phyloP scores from a whole-genome alignment of 345 rosid genomes.

The Eucalyptus globulus region DNA sequence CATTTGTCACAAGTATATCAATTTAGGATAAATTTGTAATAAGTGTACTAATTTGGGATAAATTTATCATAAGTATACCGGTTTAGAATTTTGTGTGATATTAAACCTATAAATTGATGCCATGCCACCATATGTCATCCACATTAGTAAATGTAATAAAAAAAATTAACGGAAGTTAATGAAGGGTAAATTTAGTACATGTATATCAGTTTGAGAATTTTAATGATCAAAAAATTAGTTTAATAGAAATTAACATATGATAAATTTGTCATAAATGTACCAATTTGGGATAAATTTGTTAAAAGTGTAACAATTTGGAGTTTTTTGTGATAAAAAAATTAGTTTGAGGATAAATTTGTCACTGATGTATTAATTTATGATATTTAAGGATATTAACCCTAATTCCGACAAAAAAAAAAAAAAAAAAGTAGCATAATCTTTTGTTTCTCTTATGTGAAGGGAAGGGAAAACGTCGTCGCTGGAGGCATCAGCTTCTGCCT shows the following conservation, averaged over 20 bases:
- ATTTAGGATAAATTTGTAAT: no score
- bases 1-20: rapidly evolving
- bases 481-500: background rate
- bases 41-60: rapidly evolving
- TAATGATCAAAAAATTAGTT: background rate
- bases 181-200: rapidly evolving
- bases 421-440: background rate
- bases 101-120: background rate
- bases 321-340: no score
- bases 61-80: no score
- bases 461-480: background rate
- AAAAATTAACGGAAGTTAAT: background rate
- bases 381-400: rapidly evolving
- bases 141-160: background rate
- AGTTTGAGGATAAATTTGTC: rapidly evolving
- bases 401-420: no score
- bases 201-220: rapidly evolving
- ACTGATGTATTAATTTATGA: rapidly evolving
- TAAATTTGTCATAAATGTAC: rapidly evolving
- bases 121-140: background rate
- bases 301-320: rapidly evolving
- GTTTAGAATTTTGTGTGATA: rapidly evolving
- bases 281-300: rapidly evolving
- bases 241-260: rapidly evolving
- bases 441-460: background rate